Evolutionary conservation across 164 flowering plant species (phyloP).

Genomic region (Aristolochia contorta): DNA sequence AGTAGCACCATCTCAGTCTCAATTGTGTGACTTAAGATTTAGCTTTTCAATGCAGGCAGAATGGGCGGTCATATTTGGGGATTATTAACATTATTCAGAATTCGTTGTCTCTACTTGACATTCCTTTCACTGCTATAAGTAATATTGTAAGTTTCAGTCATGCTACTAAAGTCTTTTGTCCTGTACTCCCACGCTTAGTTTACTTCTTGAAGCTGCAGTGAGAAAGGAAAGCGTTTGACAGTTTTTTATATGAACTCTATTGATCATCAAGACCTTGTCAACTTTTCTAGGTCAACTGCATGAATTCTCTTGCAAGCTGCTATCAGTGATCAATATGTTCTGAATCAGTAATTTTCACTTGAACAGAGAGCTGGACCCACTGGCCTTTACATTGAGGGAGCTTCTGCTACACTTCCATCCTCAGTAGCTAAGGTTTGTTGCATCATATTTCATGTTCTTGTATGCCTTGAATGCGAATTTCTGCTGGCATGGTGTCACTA

Average conservation of each 20-base stretch:
- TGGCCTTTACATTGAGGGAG: conserved; percentile 74
- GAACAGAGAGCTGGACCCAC: conserved; percentile 45
- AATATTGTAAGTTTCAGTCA: conserved; percentile 42
- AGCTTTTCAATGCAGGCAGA: conserved; percentile 48
- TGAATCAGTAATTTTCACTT: conserved; percentile 6
- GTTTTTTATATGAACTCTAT: no score
- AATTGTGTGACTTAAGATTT: not conserved
- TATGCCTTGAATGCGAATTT: not conserved
- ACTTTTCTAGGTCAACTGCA: not conserved
- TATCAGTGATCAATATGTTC: not conserved
- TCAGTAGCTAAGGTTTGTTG: conserved; percentile 73
- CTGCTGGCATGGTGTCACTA: no score
- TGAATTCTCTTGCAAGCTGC: no score
- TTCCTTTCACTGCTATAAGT: conserved; percentile 74
- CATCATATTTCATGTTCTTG: not conserved
- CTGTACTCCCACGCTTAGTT: not conserved
- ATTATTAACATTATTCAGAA: conserved; percentile 42
- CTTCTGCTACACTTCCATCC: conserved; percentile 53
- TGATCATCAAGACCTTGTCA: not conserved
- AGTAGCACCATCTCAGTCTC: not conserved
- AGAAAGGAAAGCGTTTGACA: no score
- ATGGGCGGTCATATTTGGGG: conserved; percentile 80
- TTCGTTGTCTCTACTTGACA: conserved; percentile 43
- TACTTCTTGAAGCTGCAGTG: not conserved
- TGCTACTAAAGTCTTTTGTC: not conserved